A percentile compares a stretch with the other conserved stretches of the same genome.
phyloP scores from a whole-genome alignment of 2,329 filamentous ascomycete species.

The Domatiomyces globalis region DNA sequence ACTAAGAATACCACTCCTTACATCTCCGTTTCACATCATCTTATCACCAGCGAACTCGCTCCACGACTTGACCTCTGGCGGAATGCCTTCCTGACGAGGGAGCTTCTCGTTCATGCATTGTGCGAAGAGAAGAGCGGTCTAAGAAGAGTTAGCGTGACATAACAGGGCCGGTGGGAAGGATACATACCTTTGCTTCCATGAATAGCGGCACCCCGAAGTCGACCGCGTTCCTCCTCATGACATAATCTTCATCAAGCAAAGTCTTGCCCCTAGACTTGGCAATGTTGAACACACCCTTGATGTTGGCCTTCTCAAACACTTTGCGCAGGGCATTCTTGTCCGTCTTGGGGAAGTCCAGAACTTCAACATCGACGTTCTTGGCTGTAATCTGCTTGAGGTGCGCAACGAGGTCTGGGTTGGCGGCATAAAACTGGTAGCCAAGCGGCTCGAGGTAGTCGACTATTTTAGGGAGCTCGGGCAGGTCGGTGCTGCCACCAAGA shows the following conservation, averaged over 20 bases:
- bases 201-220: constrained; percentile 96
- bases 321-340: constrained; percentile 91
- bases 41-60: constrained; percentile 79
- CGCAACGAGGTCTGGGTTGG: constrained; percentile 64
- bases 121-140: constrained; percentile 93
- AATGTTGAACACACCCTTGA: constrained; percentile 90
- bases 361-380: constrained; percentile 55
- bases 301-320: constrained; percentile 94
- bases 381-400: constrained; percentile 49
- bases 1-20: not conserved
- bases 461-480: constrained; percentile 58
- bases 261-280: constrained; percentile 72
- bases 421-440: constrained; percentile 88
- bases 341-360: constrained; percentile 92
- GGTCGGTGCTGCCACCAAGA: constrained; percentile 70
- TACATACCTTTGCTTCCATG: constrained; percentile 14
- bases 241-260: constrained; percentile 82
- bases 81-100: constrained; percentile 74
- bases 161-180: not conserved
- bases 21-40: constrained; percentile 23
- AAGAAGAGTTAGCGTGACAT: constrained; percentile 21
- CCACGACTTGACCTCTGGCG: constrained; percentile 83
- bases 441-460: constrained; percentile 79
- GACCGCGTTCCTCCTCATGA: constrained; percentile 95
- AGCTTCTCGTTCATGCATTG: constrained; percentile 96